Evolutionary conservation across 2,329 filamentous ascomycete species (phyloP).

Genomic region (Diaporthe citri): DNA sequence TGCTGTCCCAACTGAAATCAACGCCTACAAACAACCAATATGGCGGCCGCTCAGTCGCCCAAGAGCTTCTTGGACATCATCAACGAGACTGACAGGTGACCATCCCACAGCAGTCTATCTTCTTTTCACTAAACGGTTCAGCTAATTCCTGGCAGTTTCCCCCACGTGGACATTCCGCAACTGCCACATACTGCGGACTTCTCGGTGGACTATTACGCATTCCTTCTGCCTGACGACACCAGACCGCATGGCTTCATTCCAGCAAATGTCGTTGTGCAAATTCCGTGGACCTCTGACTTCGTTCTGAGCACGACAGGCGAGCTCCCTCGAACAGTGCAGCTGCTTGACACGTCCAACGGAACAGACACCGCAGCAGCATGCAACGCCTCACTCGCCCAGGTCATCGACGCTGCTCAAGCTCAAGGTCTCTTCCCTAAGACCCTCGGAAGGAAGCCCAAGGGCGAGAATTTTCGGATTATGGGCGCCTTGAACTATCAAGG

Average conservation of each 20-base stretch:
- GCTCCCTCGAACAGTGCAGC: slow-evolving; percentile 48
- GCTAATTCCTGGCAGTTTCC: slow-evolving; percentile 54
- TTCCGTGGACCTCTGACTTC: slow-evolving; percentile 59
- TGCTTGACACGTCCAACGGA: slow-evolving; percentile 47
- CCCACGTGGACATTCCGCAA: slow-evolving; percentile 54
- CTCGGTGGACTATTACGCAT: slow-evolving; percentile 52
- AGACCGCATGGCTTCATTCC: slow-evolving; percentile 65
- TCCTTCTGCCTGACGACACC: slow-evolving; percentile 59
- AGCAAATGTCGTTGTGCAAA: slow-evolving; percentile 57
- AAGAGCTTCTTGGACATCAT: slow-evolving; percentile 37
- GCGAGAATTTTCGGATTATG: slow-evolving; percentile 52
- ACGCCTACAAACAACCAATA: not conserved
- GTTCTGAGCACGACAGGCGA: slow-evolving; percentile 46
- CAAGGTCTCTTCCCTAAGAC: slow-evolving; percentile 53
- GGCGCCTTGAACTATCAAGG: slow-evolving; percentile 42
- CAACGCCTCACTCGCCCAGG: slow-evolving; percentile 55
- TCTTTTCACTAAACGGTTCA: not conserved
- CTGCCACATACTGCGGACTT: slow-evolving; percentile 50
- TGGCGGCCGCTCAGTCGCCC: slow-evolving; percentile 5
- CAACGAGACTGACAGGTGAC: slow-evolving; percentile 38
- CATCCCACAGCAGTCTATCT: not conserved
- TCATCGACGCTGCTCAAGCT: slow-evolving; percentile 54
- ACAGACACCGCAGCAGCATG: slow-evolving; percentile 46
- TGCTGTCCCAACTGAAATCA: not conserved
- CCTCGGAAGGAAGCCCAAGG: slow-evolving; percentile 45